A percentile compares a stretch with the other conserved stretches of the same genome.
Conservation (phyloP, 441 rosid genomes). For the Erodium chrysanthum region DNA sequence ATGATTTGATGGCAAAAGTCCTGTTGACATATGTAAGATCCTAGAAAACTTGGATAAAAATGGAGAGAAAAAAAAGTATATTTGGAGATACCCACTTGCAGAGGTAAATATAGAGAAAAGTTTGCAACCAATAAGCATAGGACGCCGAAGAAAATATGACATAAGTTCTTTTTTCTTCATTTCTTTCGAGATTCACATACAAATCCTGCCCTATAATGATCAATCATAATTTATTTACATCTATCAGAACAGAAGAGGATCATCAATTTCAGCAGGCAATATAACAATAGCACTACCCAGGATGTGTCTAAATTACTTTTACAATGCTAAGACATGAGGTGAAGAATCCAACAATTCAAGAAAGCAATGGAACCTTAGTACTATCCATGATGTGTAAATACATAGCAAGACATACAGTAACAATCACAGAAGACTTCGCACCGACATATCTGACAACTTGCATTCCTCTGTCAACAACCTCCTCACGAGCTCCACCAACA, state of each 20-base stretch:
- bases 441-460: constrained; percentile 38
- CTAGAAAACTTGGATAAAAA: neutral
- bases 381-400: constrained; percentile 54
- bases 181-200: too few species aligned
- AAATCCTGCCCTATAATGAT: too few species aligned
- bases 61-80: neutral
- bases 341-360: neutral
- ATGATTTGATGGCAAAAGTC: too few species aligned
- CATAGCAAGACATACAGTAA: constrained; percentile 45
- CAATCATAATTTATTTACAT: neutral
- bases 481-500: constrained; percentile 25
- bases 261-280: neutral
- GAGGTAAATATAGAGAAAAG: neutral
- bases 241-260: neutral
- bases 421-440: constrained; percentile 42
- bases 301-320: neutral
- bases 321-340: neutral
- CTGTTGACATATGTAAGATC: neutral
- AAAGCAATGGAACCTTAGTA: constrained; percentile 15
- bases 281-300: neutral
- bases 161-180: too few species aligned
- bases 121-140: neutral
- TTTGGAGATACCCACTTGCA: neutral
- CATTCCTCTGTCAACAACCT: constrained; percentile 34
- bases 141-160: neutral